Evolutionary conservation across 2,329 filamentous ascomycete species (phyloP).

Genomic region (Tolypocladium guangdongense): DNA sequence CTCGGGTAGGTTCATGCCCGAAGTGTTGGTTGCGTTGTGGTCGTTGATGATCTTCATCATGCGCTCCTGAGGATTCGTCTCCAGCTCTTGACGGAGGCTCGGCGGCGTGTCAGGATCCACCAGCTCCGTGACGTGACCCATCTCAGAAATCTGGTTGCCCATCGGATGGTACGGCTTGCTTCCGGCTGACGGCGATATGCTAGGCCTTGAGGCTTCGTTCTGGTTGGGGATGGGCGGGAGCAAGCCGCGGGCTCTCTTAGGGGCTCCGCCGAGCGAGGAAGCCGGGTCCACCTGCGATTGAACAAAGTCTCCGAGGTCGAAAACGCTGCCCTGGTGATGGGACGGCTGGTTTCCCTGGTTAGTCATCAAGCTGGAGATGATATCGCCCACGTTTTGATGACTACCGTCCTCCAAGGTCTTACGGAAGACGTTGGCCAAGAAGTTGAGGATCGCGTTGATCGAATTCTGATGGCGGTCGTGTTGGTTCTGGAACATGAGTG

Average conservation of each 20-base stretch:
- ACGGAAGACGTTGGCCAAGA: constrained; percentile 92
- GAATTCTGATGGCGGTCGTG: constrained; percentile 97
- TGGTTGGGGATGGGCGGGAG: constrained; percentile 41
- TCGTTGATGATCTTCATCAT: constrained; percentile 58
- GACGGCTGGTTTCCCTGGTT: constrained; percentile 33
- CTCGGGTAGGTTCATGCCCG: constrained; percentile 41
- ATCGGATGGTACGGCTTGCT: constrained; percentile 14
- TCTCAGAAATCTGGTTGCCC: constrained; percentile 28
- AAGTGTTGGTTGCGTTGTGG: constrained; percentile 43
- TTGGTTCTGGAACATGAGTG: constrained; percentile 76
- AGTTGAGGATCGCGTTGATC: constrained; percentile 96
- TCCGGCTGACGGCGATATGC: constrained; percentile 17
- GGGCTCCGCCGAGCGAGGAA: constrained; percentile 26
- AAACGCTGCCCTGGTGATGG: constrained; percentile 41
- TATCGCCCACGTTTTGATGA: constrained; percentile 68
- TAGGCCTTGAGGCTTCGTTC: constrained; percentile 15
- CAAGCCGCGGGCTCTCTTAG: constrained; percentile 43
- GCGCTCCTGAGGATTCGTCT: constrained; percentile 45
- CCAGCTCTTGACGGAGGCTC: constrained; percentile 43
- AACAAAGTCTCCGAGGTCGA: constrained; percentile 50
- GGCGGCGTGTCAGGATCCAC: constrained; percentile 43
- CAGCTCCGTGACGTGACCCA: constrained; percentile 50
- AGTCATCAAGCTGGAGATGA: constrained; percentile 68
- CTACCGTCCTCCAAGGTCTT: constrained; percentile 77
- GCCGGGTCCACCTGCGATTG: constrained; percentile 32